Percentiles rank a stretch among this genome's conserved stretches.
phyloP scores from a whole-genome alignment of 257 asterid genomes.

The Forsythia viridissima region DNA sequence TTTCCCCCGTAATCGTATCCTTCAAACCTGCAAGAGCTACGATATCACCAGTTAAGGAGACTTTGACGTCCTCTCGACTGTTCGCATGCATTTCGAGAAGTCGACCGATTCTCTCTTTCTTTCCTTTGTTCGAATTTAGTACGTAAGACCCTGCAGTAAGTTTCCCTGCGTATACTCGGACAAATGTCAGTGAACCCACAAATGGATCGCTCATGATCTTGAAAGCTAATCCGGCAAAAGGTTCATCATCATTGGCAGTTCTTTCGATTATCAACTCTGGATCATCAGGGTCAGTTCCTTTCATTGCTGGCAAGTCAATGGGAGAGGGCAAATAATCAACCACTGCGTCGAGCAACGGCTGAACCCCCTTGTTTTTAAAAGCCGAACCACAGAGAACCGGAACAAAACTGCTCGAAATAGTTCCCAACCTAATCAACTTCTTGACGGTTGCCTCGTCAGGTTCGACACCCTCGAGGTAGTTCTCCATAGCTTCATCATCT shows the following conservation, averaged over 20 bases:
- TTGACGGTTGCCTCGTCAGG: conserved; percentile 78
- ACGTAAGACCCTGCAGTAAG: conserved; percentile 87
- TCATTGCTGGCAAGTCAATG: conserved; percentile 80
- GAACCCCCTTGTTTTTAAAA: conserved; percentile 94
- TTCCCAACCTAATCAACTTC: conserved; percentile 74
- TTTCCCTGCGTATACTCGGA: conserved; percentile 84
- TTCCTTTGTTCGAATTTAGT: conserved; percentile 85
- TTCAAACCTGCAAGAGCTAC: conserved; percentile 96
- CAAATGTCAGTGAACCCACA: conserved; percentile 93
- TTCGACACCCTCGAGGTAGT: conserved; percentile 82
- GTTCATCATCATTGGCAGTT: conserved; percentile 59
- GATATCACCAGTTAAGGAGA: conserved; percentile 84
- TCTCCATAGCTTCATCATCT: conserved; percentile 90
- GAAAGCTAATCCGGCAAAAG: conserved; percentile 93
- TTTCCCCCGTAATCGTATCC: conserved; percentile 94
- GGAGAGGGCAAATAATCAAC: conserved; percentile 94
- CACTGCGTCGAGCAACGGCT: conserved; percentile 87
- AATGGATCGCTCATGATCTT: conserved; percentile 93
- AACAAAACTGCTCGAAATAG: conserved; percentile 63
- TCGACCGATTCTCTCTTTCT: conserved; percentile 91
- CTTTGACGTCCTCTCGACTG: conserved; percentile 88
- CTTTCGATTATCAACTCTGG: conserved; percentile 64
- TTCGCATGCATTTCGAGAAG: conserved; percentile 96
- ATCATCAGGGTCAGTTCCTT: conserved; percentile 90
- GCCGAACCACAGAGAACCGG: conserved; percentile 95